Evolutionary conservation across 257 asterid species (phyloP), one percentile per base, ranked within the genome.

Genomic region (Solanum phureja): DNA sequence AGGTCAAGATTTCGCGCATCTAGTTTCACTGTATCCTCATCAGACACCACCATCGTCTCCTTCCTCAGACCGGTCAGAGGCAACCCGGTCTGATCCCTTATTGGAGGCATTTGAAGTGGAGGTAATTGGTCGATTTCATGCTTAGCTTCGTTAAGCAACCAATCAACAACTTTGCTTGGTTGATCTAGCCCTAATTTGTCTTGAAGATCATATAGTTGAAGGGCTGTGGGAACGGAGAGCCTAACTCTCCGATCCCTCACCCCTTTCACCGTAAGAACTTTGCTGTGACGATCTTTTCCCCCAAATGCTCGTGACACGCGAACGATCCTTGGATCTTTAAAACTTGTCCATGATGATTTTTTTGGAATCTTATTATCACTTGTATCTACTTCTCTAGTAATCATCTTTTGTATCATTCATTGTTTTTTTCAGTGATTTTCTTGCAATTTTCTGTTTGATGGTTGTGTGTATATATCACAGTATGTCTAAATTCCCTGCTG

Each of bases 91-190:
- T 8, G 62, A 52, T 52, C 23, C n/a, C 40, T 4, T 69, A 14
- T 1, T 7, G 40, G 24, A 79, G 85, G 64, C 66, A 44, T 23
- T 23, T 79, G 86, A 27, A 46, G 69, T 7, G 68, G 86, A 24
- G 86, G 69, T 18, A 82, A 11, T 14, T 82, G 1, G 4, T 82
- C 27, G 16, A 82, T 82, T 14, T 82, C 86, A 82, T 82, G 23
- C n/a, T 82, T 82, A 90, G 98, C 98, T 5, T 94, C 98, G 73
- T 93, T 91, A 3, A 95, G 93, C 91, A 95, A 90, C 98, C 98
- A 95, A 76, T 92, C 98, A 58, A 95, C 95, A 7, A 96, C 98
- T 91, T 95, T 95, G 75, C 98, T 95, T 82, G 98, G 98, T 89
- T 94, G 98, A 82, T 95, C 95, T 86, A 90, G 91, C 1, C 98